phyloP scores from a whole-genome alignment of 1,139 yeast genomes.

The Yamadazyma trypodendri region DNA sequence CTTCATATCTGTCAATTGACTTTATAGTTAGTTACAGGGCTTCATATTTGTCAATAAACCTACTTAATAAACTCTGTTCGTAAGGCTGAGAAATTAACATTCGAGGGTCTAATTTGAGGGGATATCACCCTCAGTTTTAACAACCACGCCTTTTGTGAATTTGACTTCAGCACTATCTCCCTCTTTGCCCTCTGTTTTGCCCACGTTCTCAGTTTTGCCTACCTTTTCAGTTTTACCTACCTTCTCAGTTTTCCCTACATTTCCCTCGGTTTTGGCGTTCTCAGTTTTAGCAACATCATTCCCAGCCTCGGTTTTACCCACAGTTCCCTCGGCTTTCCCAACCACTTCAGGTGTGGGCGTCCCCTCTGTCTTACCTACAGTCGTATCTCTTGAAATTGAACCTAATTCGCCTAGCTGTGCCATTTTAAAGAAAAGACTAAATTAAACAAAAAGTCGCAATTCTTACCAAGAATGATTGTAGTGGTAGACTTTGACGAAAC shows the following conservation, averaged over 20 bases:
- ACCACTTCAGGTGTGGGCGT: conserved; percentile 1
- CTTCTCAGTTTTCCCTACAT: conserved; percentile 16
- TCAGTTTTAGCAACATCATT: conserved; percentile 15
- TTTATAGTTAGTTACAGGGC: too few relatives aligned
- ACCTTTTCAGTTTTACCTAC: conserved; percentile 5
- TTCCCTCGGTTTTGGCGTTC: conserved; percentile 12
- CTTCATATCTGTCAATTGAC: too few relatives aligned
- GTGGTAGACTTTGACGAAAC: conserved; percentile 76
- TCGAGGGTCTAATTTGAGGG: too few relatives aligned
- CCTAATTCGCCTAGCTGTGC: conserved; percentile 26
- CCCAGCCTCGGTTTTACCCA: conserved; percentile 14
- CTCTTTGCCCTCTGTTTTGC: background rate
- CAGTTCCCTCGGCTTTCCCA: conserved; percentile 14
- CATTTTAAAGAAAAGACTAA: background rate
- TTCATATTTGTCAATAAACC: too few relatives aligned
- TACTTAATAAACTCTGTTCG: too few relatives aligned
- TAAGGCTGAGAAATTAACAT: too few relatives aligned
- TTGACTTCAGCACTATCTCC: background rate
- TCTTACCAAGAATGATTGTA: conserved; percentile 20
- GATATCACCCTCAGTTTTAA: conserved; percentile 1
- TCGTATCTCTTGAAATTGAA: conserved; percentile 10
- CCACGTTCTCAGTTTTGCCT: conserved; percentile 10
- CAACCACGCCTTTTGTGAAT: background rate
- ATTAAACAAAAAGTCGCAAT: too few relatives aligned
- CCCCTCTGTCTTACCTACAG: conserved; percentile 8